phyloP scores from a whole-genome alignment of 2,329 filamentous ascomycete genomes.

The Calonectria montana region DNA sequence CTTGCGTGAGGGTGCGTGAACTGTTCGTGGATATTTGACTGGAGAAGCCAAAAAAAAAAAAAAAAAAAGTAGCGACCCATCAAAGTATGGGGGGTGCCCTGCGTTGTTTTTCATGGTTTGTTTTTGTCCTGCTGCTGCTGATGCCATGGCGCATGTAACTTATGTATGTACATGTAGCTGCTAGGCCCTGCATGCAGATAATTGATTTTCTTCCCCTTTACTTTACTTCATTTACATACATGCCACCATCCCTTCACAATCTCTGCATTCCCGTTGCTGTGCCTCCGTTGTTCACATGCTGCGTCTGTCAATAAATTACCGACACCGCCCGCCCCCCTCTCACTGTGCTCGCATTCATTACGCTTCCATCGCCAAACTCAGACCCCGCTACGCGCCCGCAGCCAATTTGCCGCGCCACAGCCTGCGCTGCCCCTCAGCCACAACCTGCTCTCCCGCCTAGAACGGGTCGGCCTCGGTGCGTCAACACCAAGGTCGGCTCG shows the following conservation, averaged over 20 bases:
- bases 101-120: slow-evolving; percentile 2
- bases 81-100: neutral
- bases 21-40: neutral
- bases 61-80: neutral
- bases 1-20: neutral
- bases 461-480: slow-evolving; percentile 17
- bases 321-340: neutral
- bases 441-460: slow-evolving; percentile 1
- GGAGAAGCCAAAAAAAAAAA: neutral
- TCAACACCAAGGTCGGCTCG: slow-evolving; percentile 19
- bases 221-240: neutral
- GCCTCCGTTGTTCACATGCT: neutral
- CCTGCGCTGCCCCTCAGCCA: slow-evolving; percentile 13
- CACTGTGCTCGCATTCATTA: neutral
- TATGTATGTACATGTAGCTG: neutral
- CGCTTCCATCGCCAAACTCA: slow-evolving; percentile 8
- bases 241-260: neutral
- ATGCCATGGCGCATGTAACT: too few relatives aligned
- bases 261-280: neutral
- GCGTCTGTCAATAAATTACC: neutral
- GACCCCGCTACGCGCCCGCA: neutral
- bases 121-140: neutral
- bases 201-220: slow-evolving; percentile 12
- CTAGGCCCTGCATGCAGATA: neutral
- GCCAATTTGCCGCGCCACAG: slow-evolving; percentile 11